Conservation (phyloP, 1,284 basidiomycete species). For the Tremellales sp. region DNA sequence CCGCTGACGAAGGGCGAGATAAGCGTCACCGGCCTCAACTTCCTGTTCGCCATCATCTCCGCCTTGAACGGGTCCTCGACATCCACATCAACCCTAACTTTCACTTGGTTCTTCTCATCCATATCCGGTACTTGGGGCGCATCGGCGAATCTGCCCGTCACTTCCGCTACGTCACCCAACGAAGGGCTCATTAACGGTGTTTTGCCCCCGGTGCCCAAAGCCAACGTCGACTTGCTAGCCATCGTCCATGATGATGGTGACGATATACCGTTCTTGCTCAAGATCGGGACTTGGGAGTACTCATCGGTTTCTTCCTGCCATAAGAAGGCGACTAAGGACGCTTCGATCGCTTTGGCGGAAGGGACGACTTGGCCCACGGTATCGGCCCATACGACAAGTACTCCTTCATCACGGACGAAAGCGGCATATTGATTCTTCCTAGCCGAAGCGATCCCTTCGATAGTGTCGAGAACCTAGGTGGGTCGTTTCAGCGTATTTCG, state of each 20-base stretch:
- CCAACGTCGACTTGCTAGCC: slow-evolving; percentile 32
- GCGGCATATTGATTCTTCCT: slow-evolving; percentile 74
- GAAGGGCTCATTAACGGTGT: background rate
- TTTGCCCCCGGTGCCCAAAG: slow-evolving; percentile 2
- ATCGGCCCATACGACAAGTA: slow-evolving; percentile 71
- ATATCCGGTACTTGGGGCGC: too few species aligned
- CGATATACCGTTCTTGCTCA: slow-evolving; percentile 48
- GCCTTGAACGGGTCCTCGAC: slow-evolving; percentile 11
- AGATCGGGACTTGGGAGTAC: too few species aligned
- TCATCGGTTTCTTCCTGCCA: slow-evolving; percentile 51
- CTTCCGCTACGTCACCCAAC: background rate
- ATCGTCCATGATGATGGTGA: slow-evolving; percentile 29
- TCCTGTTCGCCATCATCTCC: slow-evolving; percentile 2
- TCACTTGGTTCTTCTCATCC: background rate
- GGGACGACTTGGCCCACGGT: slow-evolving; percentile 63
- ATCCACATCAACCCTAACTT: background rate
- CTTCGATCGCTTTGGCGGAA: slow-evolving; percentile 57
- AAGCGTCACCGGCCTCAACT: slow-evolving; percentile 5
- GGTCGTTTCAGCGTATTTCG: slow-evolving; percentile 36
- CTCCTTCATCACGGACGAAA: slow-evolving; percentile 68
- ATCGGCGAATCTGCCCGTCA: background rate
- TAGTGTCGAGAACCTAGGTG: slow-evolving; percentile 50
- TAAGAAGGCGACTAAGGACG: slow-evolving; percentile 70
- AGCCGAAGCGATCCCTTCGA: slow-evolving; percentile 59
- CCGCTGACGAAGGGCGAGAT: slow-evolving; percentile 7